Base-by-base conservation (phyloP, 345 rosid genomes). In the Populus tremula region DNA sequence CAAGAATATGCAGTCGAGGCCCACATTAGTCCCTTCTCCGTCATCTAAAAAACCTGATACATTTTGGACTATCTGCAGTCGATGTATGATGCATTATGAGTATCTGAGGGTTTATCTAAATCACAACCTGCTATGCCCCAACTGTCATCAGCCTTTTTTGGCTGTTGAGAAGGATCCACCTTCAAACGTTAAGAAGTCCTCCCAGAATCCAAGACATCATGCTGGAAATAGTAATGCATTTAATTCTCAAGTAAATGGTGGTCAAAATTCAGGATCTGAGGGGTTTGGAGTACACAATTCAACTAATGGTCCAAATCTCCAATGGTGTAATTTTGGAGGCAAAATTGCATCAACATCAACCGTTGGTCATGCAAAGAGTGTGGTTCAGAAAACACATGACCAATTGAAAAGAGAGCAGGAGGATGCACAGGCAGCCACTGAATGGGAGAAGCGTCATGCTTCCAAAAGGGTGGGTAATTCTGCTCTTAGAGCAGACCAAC, bases 31-130 rank as follows among this genome's bases (percentile, higher is more conserved):
- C 75, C 74, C 75, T 45, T 18, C 84, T 13, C 71, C 86, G 77
- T 47, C 90, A 12, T 33, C 23, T 77, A 84, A 63, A 72, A 87
- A 85, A 70, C 80, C 86, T 66, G 83, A 77, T 31, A 96, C 99
- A 38, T 93, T 96, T 75, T 93, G 99, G 99, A 96, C 99, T 63
- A 80, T 85, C 50, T 96, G 99, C 81, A 84, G 80, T 67, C 77
- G 76, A 45, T 96, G 99, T 89, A 87, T 77, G 85, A 91, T 92
- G 6, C 98, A 90, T 47, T 96, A 87, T 73, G 98, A 93, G 71
- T 93, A 90, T 83, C 86, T 87, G 81, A 89, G 93, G 84, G 31
- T 89, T 56, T 96, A 96, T 81, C 86, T 93, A 59, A 87, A 96
- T 80, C 93, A 90, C 67, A 92, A 86, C 49, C 87, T 96, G 80